Evolutionary conservation across 148 eudicot species (phyloP).

Genomic region (Selenicereus undatus): DNA sequence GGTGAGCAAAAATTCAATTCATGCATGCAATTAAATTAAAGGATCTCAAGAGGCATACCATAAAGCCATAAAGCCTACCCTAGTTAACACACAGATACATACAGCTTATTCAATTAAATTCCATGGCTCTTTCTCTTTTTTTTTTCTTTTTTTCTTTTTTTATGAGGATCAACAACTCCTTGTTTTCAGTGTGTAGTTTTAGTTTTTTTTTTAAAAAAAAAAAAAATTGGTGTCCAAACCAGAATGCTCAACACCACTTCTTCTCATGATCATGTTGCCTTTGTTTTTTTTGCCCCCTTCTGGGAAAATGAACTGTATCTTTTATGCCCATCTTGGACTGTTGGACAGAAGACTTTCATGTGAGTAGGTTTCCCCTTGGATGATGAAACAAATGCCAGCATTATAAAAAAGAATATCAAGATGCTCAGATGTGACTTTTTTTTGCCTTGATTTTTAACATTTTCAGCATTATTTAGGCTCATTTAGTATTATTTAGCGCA

Average conservation of each 20-base stretch:
- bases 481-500: no score
- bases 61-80: neutral
- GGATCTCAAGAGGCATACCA: neutral
- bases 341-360: neutral
- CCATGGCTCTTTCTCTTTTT: neutral
- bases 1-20: neutral
- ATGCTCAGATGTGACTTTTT: no score
- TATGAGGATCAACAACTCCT: neutral
- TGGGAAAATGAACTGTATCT: neutral
- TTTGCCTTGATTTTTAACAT: no score
- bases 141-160: neutral
- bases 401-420: neutral
- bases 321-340: neutral
- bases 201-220: no score
- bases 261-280: neutral
- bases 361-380: neutral
- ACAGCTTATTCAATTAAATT: neutral
- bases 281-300: neutral
- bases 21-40: neutral
- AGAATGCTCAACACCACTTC: neutral
- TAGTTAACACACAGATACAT: neutral
- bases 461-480: no score
- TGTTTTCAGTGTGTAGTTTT: neutral
- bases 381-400: neutral
- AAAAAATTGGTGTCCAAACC: neutral